Percentiles rank a stretch among this genome's conserved stretches.
phyloP scores from a whole-genome alignment of 176 grass and related monocot species.

The Echinochloa phyllopogon region DNA sequence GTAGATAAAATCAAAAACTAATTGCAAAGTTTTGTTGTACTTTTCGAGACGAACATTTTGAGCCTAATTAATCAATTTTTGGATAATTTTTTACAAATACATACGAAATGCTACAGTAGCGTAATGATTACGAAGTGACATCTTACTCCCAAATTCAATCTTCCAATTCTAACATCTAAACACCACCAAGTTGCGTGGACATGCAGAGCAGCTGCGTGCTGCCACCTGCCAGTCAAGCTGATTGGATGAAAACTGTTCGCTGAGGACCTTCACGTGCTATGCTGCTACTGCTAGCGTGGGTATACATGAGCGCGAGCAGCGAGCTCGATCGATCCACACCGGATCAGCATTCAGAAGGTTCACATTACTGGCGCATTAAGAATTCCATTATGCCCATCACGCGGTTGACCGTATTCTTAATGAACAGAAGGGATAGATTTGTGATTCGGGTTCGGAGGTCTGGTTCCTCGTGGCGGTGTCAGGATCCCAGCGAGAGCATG shows the following conservation, averaged over 20 bases:
- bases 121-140: too few species aligned
- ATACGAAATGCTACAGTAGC: too few species aligned
- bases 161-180: too few species aligned
- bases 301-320: background rate
- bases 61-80: too few species aligned
- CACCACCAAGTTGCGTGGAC: too few species aligned
- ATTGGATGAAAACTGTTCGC: background rate
- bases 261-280: slow-evolving; percentile 13
- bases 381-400: background rate
- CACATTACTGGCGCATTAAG: background rate
- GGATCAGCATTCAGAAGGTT: background rate
- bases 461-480: background rate
- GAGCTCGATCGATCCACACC: background rate
- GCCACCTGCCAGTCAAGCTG: slow-evolving; percentile 1
- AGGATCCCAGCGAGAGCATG: slow-evolving; percentile 8
- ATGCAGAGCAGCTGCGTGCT: background rate
- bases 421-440: background rate
- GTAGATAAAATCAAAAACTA: too few species aligned
- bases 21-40: too few species aligned
- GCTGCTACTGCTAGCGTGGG: background rate
- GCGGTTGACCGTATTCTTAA: background rate
- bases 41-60: too few species aligned
- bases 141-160: too few species aligned
- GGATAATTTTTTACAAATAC: too few species aligned
- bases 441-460: background rate